Base-by-base conservation (phyloP, 176 grass and related monocot species). In the Hyparrhenia diplandra region DNA sequence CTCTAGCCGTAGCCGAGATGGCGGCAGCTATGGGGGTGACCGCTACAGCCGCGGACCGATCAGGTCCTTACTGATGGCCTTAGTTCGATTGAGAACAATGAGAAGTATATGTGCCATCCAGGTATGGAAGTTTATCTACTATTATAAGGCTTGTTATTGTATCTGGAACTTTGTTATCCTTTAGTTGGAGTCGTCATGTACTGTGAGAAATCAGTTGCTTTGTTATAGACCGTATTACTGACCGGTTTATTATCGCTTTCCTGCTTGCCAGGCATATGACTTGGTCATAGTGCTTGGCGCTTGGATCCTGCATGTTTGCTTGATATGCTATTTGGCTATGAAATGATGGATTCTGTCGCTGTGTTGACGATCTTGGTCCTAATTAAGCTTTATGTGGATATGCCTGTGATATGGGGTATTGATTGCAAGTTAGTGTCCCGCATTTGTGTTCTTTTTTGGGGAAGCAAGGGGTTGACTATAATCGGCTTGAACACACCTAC, bases 1-100 rank as follows among this genome's bases (percentile, higher is more conserved):
- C 67, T 91, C 88, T 81, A 52, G 89, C 18, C 88, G 88, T 65
- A 94, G 89, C 76, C 73, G 89, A n/a, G 85, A 91, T 84, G 83
- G 89, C 39, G 86, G 89, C 9, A 59, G 89, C 70, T 69, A 75
- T 1, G 43, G 91, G 0, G 88, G 88, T 4, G 91, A 90, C 20
- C 85, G 88, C 49, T 91, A 91, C 81, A 85, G 24, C 82, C 80
- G 86, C 78, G n/a, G 86, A 94, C 78, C 74, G 92, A 63, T 91
- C 92, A 39, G 89, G 89, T 46, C 92, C 92, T 27, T 94, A 94
- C 64, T 87, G 83, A 91, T 82, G 64, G 39, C 72, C 71, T 24
- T n/a, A 45, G 20, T 57, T 82, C 77, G n/a, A n/a, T 59, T 29
- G n/a, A n/a, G n/a, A n/a, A n/a, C n/a, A n/a, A n/a, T 23, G 34